Base-by-base conservation (phyloP, 2,329 filamentous ascomycete species). In the Ramularia collo-cygni region DNA sequence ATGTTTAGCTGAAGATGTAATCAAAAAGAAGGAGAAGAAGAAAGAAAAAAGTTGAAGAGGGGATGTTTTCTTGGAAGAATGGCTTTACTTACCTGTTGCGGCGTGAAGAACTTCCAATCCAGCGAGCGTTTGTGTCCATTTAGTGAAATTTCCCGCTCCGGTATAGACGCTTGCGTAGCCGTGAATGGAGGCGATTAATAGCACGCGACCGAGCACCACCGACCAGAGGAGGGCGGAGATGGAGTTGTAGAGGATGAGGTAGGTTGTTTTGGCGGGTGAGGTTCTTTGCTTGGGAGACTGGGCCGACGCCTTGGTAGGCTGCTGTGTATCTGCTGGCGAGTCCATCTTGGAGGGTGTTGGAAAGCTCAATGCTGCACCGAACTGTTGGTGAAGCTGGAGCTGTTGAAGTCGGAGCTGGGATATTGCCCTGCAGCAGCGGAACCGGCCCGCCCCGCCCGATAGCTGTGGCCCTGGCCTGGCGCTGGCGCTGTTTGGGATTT, bases 201-300 rank as follows among this genome's bases (percentile, higher is more conserved):
- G 55, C 2, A 84, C 81, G 44, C 85, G 77, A 39, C 76, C 74
- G 28, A 95, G 76, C 38, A 95, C 80, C 13, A 77, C 76, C 28
- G 75, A 66, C 92, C 92, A 98, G 38, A 90, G 76, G 15, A 79
- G 61, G 45, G 87, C 77, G 38, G 82, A 93, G 50, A 81, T 59
- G 55, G 79, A 73, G 67, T 96, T 96, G 76, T 96, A 98, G 54
- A 80, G 68, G 58, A 89, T 74, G 38, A 96, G 78, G 68, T 95
- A 95, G 58, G 52, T 38, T 7, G 39, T 52, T 32, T 51, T 47
- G 13, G 41, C 47, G 16, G 43, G 50, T 74, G 62, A 43, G 8
- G 41, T 43, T 16, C 14, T 8, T 12, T 19, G 17, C 8, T 46
- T 28, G 19, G 42, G 17, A 13, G 35, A 36, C 24, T 44, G 42